Percentiles rank a stretch among this genome's conserved stretches.
These are phyloP conservation scores for Calonectria leucothoes DNA, from an alignment of 2,329 filamentous ascomycete species.

Conservation along the genomic window DNA sequence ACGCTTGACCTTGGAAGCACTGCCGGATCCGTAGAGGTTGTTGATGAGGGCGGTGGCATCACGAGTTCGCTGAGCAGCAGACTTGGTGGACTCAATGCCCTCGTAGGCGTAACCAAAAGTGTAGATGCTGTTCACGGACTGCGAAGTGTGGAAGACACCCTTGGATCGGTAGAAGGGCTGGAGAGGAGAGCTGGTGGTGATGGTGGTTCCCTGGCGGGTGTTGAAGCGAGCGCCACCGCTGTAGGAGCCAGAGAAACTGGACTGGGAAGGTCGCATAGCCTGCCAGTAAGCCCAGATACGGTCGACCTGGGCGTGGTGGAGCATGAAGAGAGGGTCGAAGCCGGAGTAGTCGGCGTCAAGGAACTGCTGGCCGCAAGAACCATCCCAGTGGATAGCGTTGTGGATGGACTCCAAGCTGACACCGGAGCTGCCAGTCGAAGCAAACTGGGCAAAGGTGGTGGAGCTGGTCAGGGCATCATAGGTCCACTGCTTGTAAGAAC, in stretches of 20 bases:
- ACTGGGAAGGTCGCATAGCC: slow-evolving; percentile 52
- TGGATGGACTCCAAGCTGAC: slow-evolving; percentile 58
- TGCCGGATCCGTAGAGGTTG: slow-evolving; percentile 42
- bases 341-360: slow-evolving; percentile 51
- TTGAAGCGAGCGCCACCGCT: slow-evolving; percentile 50
- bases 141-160: slow-evolving; percentile 56
- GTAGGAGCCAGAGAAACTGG: slow-evolving; percentile 51
- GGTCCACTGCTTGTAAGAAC: slow-evolving; percentile 54
- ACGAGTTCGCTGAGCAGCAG: slow-evolving; percentile 41
- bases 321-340: slow-evolving; percentile 60
- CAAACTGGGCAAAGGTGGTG: slow-evolving; percentile 49
- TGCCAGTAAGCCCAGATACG: slow-evolving; percentile 70
- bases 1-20: slow-evolving; percentile 20
- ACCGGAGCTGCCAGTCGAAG: slow-evolving; percentile 48
- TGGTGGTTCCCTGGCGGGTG: slow-evolving; percentile 51
- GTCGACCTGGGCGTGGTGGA: slow-evolving; percentile 70
- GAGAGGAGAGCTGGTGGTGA: slow-evolving; percentile 58
- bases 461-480: slow-evolving; percentile 56
- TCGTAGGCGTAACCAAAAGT: slow-evolving; percentile 54
- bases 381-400: slow-evolving; percentile 55
- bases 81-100: slow-evolving; percentile 53
- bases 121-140: slow-evolving; percentile 46
- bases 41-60: slow-evolving; percentile 50
- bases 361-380: slow-evolving; percentile 54
- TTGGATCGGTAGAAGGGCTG: slow-evolving; percentile 59